Base-by-base conservation (phyloP, 768 basidiomycete genomes). In the Tulasnella sp. region DNA sequence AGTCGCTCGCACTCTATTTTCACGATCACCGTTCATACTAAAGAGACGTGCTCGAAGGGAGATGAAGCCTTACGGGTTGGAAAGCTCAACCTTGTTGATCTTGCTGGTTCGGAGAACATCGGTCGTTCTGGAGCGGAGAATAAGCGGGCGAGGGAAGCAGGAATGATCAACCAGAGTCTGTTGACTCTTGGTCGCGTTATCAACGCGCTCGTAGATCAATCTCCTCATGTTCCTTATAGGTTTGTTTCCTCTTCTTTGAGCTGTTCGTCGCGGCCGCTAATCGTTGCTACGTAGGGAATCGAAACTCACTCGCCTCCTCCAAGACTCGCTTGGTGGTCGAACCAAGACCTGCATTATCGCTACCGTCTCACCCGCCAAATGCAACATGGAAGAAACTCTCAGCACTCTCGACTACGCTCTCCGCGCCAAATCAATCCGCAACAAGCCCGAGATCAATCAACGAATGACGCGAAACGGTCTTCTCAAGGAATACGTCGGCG, bases 301-400 rank as follows among this genome's bases (percentile, higher is more conserved):
- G 2, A 99, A 99, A 83, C 91, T 99, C 75, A 99, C 98, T 18
- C 93, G 98, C 46, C 88, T 99, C 13, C 88, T 99, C 5, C 97
- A 99, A 91, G 98, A 99, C 85, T 99, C 98, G 23, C 88, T 99
- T 5, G 98, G 98, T 7, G 98, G 98, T 0, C 89, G 91, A 42
- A 99, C 98, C 7, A 99, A 98, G 85, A 99, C 98, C 0, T 97
- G 95, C 81, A 95, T 99, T 82, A 93, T 99, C 80, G 98, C 96
- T 0, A 99, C 98, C 7, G 90, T 98, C 82, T 97, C 95, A 11
- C 97, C 98, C 0, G 93, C 95, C 5, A 90, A 94, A 32, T 93
- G 91, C 35, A 98, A 97, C 83, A 89, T 97, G 86, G 98, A 99
- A 84, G 98, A 99, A 84, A 99, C 98, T 0, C 89, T 98, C 26